phyloP scores from a whole-genome alignment of 1,284 basidiomycete genomes.

The Boletus albobrunnescens region DNA sequence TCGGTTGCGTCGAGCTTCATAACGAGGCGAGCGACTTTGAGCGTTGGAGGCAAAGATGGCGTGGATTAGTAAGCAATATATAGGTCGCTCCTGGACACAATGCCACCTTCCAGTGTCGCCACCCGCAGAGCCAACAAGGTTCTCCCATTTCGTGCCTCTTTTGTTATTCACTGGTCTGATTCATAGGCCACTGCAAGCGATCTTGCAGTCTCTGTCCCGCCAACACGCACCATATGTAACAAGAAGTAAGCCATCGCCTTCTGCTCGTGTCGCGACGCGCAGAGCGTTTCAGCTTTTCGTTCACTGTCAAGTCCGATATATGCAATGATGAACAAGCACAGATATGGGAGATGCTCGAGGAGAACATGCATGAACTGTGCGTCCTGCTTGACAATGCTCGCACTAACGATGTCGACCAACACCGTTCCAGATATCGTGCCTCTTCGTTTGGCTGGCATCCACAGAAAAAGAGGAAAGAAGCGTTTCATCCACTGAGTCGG shows the following conservation, averaged over 20 bases:
- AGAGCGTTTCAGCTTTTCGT: conserved; percentile 30
- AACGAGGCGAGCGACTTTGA: neutral
- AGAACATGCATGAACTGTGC: conserved; percentile 52
- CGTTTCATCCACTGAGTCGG: conserved; percentile 57
- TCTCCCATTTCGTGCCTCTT: neutral
- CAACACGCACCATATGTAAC: conserved; percentile 5
- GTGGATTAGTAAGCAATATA: neutral
- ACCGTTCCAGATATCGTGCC: conserved; percentile 40
- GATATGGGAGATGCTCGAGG: conserved; percentile 54
- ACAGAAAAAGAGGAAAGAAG: conserved; percentile 48
- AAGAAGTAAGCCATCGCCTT: conserved; percentile 17
- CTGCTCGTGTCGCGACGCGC: neutral
- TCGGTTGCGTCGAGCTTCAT: conserved; percentile 97
- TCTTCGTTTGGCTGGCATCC: conserved; percentile 72
- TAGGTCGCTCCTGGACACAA: too few species aligned
- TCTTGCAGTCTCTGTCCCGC: conserved; percentile 17
- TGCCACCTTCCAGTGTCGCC: conserved; percentile 3
- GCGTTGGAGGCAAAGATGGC: too few species aligned
- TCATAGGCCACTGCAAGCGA: conserved; percentile 22
- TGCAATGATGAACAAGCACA: conserved; percentile 35
- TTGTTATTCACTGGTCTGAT: neutral
- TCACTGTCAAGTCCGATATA: conserved; percentile 40
- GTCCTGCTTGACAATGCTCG: conserved; percentile 6
- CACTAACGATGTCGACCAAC: neutral
- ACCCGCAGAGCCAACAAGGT: conserved; percentile 30